Percentiles rank a stretch among this genome's conserved stretches.
Evolutionary conservation across 768 basidiomycete species (phyloP).

Genomic region (Phaffia tasmanica): DNA sequence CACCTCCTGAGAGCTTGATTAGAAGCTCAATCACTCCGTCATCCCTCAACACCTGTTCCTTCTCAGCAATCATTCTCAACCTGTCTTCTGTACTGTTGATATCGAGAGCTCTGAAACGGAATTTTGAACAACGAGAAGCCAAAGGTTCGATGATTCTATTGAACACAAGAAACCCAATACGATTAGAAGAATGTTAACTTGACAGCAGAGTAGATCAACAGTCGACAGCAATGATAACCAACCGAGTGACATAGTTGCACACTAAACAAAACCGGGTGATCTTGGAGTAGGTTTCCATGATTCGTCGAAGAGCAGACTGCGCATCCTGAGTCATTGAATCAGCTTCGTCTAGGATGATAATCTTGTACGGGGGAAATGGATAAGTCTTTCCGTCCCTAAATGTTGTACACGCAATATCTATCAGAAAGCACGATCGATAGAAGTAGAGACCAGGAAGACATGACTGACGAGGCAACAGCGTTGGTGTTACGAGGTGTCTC

Average conservation of each 20-base stretch:
- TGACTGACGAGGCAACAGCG: conserved; percentile 35
- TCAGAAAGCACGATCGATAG: not conserved
- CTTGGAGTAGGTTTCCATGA: conserved; percentile 97
- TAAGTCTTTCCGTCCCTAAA: conserved; percentile 51
- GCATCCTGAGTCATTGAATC: conserved; percentile 99
- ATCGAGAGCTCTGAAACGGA: conserved; percentile 90
- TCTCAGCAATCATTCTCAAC: conserved; percentile 64
- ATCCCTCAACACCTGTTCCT: conserved; percentile 52
- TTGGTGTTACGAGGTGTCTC: conserved; percentile 37
- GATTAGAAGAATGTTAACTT: not conserved
- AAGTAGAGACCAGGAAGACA: not conserved
- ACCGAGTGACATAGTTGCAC: conserved; percentile 99
- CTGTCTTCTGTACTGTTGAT: conserved; percentile 60
- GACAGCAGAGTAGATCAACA: too few species aligned
- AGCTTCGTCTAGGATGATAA: conserved; percentile 96
- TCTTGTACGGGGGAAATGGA: conserved; percentile 96
- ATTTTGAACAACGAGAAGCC: conserved; percentile 97
- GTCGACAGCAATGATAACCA: conserved; percentile 27
- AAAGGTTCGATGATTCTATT: conserved; percentile 92
- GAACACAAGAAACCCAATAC: not conserved
- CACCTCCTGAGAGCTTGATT: conserved; percentile 72
- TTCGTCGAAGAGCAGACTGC: conserved; percentile 88
- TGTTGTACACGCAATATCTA: not conserved
- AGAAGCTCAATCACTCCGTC: conserved; percentile 51
- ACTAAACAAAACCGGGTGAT: conserved; percentile 97